These are phyloP conservation scores for Nemania serpens DNA, from an alignment of 2,329 filamentous ascomycete species.

Conservation along the genomic window DNA sequence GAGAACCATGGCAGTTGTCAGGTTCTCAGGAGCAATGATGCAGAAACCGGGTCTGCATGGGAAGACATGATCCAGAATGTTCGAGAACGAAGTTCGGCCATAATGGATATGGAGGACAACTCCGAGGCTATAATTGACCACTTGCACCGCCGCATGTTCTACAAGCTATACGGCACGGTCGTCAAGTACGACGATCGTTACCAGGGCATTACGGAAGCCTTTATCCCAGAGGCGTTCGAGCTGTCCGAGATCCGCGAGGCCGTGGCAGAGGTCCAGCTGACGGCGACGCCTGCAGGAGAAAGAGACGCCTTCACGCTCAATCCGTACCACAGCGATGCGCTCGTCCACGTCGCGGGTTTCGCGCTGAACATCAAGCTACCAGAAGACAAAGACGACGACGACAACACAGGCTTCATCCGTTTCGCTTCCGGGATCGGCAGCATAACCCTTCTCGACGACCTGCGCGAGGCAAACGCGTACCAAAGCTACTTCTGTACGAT, in stretches of 20 bases:
- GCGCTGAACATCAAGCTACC: constrained; percentile 25
- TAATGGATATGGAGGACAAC: not conserved
- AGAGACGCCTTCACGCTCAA: constrained; percentile 20
- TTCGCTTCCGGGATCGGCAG: constrained; percentile 31
- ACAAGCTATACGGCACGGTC: constrained; percentile 31
- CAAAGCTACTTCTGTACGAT: constrained; percentile 28
- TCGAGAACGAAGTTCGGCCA: not conserved
- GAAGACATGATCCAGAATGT: not conserved
- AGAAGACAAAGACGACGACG: constrained; percentile 11
- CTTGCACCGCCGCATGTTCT: constrained; percentile 28
- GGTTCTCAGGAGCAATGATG: constrained; percentile 1
- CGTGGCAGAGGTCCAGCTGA: constrained; percentile 28
- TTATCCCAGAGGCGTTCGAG: constrained; percentile 4
- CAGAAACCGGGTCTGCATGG: not conserved
- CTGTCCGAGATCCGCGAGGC: constrained; percentile 21
- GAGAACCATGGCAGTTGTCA: constrained; percentile 19
- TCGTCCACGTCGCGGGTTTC: constrained; percentile 32
- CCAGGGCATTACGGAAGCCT: constrained; percentile 27
- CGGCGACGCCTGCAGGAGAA: constrained; percentile 17
- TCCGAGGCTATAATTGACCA: constrained; percentile 3
- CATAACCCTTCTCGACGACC: constrained; percentile 24
- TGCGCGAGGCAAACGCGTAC: constrained; percentile 28
- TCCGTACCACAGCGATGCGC: constrained; percentile 32
- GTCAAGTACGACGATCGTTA: constrained; percentile 32
- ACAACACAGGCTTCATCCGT: constrained; percentile 6